Base-by-base conservation (phyloP, 2,329 filamentous ascomycete genomes). In the Penicillium janthinellum region DNA sequence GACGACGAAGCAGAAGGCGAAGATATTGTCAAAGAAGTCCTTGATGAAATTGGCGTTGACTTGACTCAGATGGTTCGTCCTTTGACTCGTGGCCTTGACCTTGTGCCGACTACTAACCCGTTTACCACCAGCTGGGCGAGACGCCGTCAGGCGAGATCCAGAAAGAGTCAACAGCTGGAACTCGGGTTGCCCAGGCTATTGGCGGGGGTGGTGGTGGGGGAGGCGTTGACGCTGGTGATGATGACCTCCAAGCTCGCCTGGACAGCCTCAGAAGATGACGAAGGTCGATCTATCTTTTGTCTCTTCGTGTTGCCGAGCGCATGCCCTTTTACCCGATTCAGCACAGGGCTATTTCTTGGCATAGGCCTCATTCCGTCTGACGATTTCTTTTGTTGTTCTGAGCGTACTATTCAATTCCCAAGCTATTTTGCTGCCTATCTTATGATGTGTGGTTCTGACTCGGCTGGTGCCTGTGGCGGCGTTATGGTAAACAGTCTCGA, bases 21-120 rank as follows among this genome's bases (percentile, higher is more conserved):
- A 69, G 95, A 99, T 75, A 91, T 98, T 12, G 92, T 99, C 37
- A 96, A 96, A 70, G 92, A 97, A 78, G 91, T 99, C 5, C 78
- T 99, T 70, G 95, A 98, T 73, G 95, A 98, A 79, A 96, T 99
- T 74, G 95, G 95, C 55, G 88, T 99, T 34, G 94, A 99, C 72
- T 84, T 98, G 59, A 92, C 90, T 69, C 90, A 95, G 78, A 84
- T 91, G 68, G 94, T 98, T 83, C 79, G 91, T 83, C 42, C 56
- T 64, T 42, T 50, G 22, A 38, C 25, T n/a, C 31, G 7, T 17
- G 37, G 15, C 41, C 15, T 14, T 54, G 42, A 37, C 11, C 31
- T 34, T 56, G 49, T 15, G 28, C 31, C 56, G 15, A 22, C 11
- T 25, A 47, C 71, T 74, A 53, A 75, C 64, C 42, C 48, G 45